phyloP scores from a whole-genome alignment of 2,329 filamentous ascomycete species.

The Colletotrichum lupini region DNA sequence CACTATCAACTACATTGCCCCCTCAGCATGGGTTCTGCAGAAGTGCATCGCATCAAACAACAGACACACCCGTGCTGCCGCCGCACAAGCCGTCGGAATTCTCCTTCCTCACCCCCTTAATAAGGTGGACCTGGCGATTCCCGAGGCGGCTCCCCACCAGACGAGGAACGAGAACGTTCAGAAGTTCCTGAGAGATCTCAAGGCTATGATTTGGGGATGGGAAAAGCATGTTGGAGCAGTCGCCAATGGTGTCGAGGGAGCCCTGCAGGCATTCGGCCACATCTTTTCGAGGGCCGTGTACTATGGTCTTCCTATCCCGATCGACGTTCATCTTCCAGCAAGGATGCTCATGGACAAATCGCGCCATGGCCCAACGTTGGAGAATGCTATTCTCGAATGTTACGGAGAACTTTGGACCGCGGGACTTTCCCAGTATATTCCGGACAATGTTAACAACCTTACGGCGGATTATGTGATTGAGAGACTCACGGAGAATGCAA shows the following conservation, averaged over 20 bases:
- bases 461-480: slow-evolving; percentile 63
- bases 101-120: slow-evolving; percentile 73
- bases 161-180: slow-evolving; percentile 27
- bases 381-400: slow-evolving; percentile 57
- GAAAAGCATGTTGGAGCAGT: slow-evolving; percentile 56
- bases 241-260: slow-evolving; percentile 59
- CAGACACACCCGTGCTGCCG: slow-evolving; percentile 71
- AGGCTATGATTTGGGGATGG: slow-evolving; percentile 55
- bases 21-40: slow-evolving; percentile 61
- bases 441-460: slow-evolving; percentile 39
- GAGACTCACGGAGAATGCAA: slow-evolving; percentile 75
- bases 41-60: slow-evolving; percentile 77
- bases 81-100: slow-evolving; percentile 80
- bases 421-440: slow-evolving; percentile 46
- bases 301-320: slow-evolving; percentile 49
- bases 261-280: slow-evolving; percentile 56
- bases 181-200: slow-evolving; percentile 41
- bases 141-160: slow-evolving; percentile 44
- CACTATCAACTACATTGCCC: slow-evolving; percentile 60
- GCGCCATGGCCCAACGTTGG: slow-evolving; percentile 45
- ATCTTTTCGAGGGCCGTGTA: slow-evolving; percentile 57
- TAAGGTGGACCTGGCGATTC: slow-evolving; percentile 44
- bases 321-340: slow-evolving; percentile 43
- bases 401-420: slow-evolving; percentile 61
- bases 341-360: slow-evolving; percentile 44